These are phyloP conservation scores for Entomophthora muscae DNA, from an alignment of 371 early-diverging fungal species.

Conservation along the genomic window DNA sequence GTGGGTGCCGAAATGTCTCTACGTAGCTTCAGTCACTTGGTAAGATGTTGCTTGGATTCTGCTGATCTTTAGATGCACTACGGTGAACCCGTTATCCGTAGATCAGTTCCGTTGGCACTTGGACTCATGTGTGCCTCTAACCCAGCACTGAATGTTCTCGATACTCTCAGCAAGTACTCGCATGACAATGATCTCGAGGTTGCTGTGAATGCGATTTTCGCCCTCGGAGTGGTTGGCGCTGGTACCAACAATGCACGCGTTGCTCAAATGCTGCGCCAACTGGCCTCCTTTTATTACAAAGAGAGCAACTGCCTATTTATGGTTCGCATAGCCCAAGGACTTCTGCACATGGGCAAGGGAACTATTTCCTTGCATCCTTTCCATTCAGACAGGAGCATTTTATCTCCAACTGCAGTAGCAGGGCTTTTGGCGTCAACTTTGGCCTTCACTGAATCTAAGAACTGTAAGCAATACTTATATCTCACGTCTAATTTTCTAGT, in stretches of 20 bases:
- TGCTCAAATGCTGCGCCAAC: constrained; percentile 90
- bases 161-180: constrained; percentile 89
- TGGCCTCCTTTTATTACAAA: constrained; percentile 94
- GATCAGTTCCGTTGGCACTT: constrained; percentile 87
- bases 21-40: constrained; percentile 85
- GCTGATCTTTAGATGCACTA: constrained; percentile 74
- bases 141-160: constrained; percentile 79
- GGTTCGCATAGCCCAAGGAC: constrained; percentile 93
- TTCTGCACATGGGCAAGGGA: constrained; percentile 97
- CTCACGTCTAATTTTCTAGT: background rate
- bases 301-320: constrained; percentile 82
- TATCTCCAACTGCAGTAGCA: constrained; percentile 82
- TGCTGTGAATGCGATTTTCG: constrained; percentile 90
- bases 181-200: constrained; percentile 93
- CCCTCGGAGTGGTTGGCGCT: constrained; percentile 97
- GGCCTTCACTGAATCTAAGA: constrained; percentile 80
- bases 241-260: constrained; percentile 99
- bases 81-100: constrained; percentile 85
- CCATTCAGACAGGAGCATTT: constrained; percentile 74
- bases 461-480: constrained; percentile 30
- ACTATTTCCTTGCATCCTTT: constrained; percentile 89
- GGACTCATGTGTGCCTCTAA: constrained; percentile 93
- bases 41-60: constrained; percentile 13
- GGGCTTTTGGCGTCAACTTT: constrained; percentile 72
- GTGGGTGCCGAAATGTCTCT: constrained; percentile 91